Evolutionary conservation across 176 grass and related monocot species (phyloP), one percentile per base, ranked within the genome.

Genomic region (Tuctoria greenei): DNA sequence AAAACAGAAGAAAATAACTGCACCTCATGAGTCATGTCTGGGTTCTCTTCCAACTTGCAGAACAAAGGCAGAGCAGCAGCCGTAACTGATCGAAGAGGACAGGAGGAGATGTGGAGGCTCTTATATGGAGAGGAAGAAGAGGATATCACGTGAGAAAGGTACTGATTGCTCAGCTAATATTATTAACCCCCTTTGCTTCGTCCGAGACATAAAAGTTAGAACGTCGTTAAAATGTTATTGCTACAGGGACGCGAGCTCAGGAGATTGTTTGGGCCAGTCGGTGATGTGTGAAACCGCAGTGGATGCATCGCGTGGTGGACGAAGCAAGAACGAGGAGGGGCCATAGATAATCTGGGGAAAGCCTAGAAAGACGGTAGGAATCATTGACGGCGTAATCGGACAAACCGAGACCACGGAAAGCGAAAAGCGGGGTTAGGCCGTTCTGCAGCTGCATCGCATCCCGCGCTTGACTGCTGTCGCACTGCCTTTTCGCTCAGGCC

Each of bases 311-410:
- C 31, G 31, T 31, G 7, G 81, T 83, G 15, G 55, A 20, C 37
- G 63, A 36, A 82, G 84, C 46, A 26, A 15, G 20, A 31, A 13
- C 58, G 38, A n/a, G 8, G 37, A 69, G 7, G 20, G 21, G 23
- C 8, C 37, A 71, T 66, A 37, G 77, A 81, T 71, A 82, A 58
- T 46, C 28, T 1, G 18, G 15, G 12, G 39, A 58, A 31, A 31
- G 3, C 60, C 61, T 88, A 37, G 83, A 88, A 88, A 82, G 72
- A 51, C 71, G 89, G 66, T 69, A 61, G 60, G 67, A 79, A 92
- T 85, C 89, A 85, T 88, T 86, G 78, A 75, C 46, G 56, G 78
- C 35, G 45, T 64, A 80, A 69, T 74, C 51, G 39, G 76, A 79
- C 81, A 47, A 40, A 43, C 62, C 64, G 86, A 34, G 31, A 31